Percentiles rank a stretch among this genome's conserved stretches.
phyloP scores from a whole-genome alignment of 306 rosid species.

The Prunus persica region Prunus_persica_NCBIv2 NC_034016.1:18456001-18456500 shows the following conservation, averaged over 20 bases:
- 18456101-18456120: no score
- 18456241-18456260: neutral
- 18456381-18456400: neutral
- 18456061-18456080: neutral
- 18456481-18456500: conserved; percentile 44
- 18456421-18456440: neutral
- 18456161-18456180: no score
- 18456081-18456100: neutral
- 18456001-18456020: conserved; percentile 3
- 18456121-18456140: no score
- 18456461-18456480: conserved; percentile 7
- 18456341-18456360: conserved; percentile 41
- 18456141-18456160: no score
- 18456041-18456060: neutral
- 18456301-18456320: neutral
- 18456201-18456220: no score
- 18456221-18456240: no score
- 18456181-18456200: neutral
- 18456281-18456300: neutral
- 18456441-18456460: neutral
- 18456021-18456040: neutral
- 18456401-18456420: neutral
- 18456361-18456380: conserved; percentile 46
- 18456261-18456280: conserved; percentile 18
- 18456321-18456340: conserved; percentile 7